Conservation (phyloP, 805 yeast species). For the Yamadazyma philogaea region DNA sequence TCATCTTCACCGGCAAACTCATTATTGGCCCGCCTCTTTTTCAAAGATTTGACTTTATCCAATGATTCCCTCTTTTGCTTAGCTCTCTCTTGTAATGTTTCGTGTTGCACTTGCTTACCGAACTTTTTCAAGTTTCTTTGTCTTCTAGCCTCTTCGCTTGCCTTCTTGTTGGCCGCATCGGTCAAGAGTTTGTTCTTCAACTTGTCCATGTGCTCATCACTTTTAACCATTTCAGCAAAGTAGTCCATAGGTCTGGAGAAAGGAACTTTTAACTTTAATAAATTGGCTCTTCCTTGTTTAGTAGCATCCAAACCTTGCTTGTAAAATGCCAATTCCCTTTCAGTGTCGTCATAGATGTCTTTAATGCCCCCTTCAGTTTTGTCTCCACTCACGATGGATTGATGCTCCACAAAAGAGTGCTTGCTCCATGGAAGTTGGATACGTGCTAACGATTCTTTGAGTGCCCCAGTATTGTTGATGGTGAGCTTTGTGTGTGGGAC, state of each 20-base stretch:
- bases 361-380: conserved; percentile 64
- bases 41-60: conserved; percentile 86
- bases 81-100: conserved; percentile 88
- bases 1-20: conserved; percentile 68
- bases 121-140: conserved; percentile 94
- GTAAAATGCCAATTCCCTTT: conserved; percentile 92
- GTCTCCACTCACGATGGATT: conserved; percentile 59
- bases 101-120: conserved; percentile 95
- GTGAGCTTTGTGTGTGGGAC: conserved; percentile 90
- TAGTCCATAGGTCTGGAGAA: conserved; percentile 92
- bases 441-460: conserved; percentile 65
- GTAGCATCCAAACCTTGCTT: conserved; percentile 91
- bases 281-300: conserved; percentile 60
- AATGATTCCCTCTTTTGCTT: conserved; percentile 87
- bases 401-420: conserved; percentile 80
- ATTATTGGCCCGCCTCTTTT: conserved; percentile 78
- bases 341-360: conserved; percentile 93
- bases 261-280: conserved; percentile 71
- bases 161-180: conserved; percentile 82
- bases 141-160: conserved; percentile 87
- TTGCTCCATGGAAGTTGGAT: conserved; percentile 63
- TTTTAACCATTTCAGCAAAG: conserved; percentile 98
- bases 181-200: conserved; percentile 75
- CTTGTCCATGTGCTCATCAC: conserved; percentile 97
- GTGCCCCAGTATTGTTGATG: conserved; percentile 81